These are phyloP conservation scores for Yarrowia sp. DNA, from an alignment of 805 yeast genomes.

Conservation along the genomic window DNA sequence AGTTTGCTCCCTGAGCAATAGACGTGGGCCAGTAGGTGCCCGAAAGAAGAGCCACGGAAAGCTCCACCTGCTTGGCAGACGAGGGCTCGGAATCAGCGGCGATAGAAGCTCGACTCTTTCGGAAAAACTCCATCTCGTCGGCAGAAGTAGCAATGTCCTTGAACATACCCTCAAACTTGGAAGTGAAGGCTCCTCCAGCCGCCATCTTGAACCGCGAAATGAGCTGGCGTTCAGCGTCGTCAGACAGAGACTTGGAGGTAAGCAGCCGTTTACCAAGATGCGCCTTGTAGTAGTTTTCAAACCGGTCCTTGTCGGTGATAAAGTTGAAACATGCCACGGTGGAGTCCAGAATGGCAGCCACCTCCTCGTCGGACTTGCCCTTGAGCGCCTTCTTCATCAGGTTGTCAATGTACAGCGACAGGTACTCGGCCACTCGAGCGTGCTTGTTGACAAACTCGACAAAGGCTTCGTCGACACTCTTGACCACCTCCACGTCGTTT, in stretches of 20 bases:
- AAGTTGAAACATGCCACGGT: slow-evolving; percentile 63
- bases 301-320: slow-evolving; percentile 77
- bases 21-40: slow-evolving; percentile 68
- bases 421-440: slow-evolving; percentile 49
- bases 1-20: slow-evolving; percentile 33
- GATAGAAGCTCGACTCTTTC: slow-evolving; percentile 28
- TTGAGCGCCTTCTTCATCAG: slow-evolving; percentile 49
- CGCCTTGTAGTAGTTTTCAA: slow-evolving; percentile 78
- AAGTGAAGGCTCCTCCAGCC: slow-evolving; percentile 73
- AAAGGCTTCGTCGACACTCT: slow-evolving; percentile 58
- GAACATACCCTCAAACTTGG: slow-evolving; percentile 82
- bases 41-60: slow-evolving; percentile 55
- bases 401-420: slow-evolving; percentile 59
- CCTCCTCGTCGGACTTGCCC: slow-evolving; percentile 46
- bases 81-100: background rate
- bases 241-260: slow-evolving; percentile 45
- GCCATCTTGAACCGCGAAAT: slow-evolving; percentile 68
- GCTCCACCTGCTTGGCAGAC: slow-evolving; percentile 34
- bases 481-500: slow-evolving; percentile 49
- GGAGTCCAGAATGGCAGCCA: slow-evolving; percentile 48
- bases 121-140: slow-evolving; percentile 46
- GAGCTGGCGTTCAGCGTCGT: slow-evolving; percentile 66
- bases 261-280: slow-evolving; percentile 79
- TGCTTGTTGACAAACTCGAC: slow-evolving; percentile 56
- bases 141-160: slow-evolving; percentile 65